phyloP scores from a whole-genome alignment of 805 yeast species.

The Metschnikowia chrysomelidarum region DNA sequence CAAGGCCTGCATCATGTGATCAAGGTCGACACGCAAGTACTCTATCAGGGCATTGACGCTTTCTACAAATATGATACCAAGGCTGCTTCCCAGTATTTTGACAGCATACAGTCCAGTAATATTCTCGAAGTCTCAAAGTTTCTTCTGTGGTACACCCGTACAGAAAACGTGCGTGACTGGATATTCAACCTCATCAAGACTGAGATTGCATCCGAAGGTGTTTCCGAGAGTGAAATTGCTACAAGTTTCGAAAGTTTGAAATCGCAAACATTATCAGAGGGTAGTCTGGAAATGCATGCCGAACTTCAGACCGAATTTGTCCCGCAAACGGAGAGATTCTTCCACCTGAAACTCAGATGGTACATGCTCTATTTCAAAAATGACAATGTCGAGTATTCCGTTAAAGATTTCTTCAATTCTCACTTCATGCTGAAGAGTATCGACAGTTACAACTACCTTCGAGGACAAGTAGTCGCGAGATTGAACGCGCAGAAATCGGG shows the following conservation, averaged over 20 bases:
- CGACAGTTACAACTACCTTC: constrained; percentile 34
- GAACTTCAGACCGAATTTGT: constrained; percentile 36
- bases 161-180: constrained; percentile 27
- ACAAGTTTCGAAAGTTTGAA: constrained; percentile 22
- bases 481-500: constrained; percentile 28
- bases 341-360: constrained; percentile 34
- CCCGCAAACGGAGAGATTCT: constrained; percentile 31
- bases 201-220: constrained; percentile 14
- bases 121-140: constrained; percentile 33
- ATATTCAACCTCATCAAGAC: constrained; percentile 15
- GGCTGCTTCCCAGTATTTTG: constrained; percentile 31
- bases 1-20: constrained; percentile 25
- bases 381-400: constrained; percentile 42
- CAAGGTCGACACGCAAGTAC: constrained; percentile 30
- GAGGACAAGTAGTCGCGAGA: constrained; percentile 36
- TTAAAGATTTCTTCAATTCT: constrained; percentile 36
- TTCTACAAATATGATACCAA: constrained; percentile 30
- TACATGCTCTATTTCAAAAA: constrained; percentile 42
- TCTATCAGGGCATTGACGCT: constrained; percentile 28
- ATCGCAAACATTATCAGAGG: constrained; percentile 25
- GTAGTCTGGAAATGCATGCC: constrained; percentile 30
- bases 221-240: constrained; percentile 18
- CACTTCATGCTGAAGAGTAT: constrained; percentile 40
- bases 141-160: constrained; percentile 26
- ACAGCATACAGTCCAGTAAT: constrained; percentile 33